A percentile compares a stretch with the other conserved stretches of the same genome.
These are phyloP conservation scores for Fusarium odoratissimum DNA, from an alignment of 2,329 filamentous ascomycete genomes.

Conservation along the genomic window DNA sequence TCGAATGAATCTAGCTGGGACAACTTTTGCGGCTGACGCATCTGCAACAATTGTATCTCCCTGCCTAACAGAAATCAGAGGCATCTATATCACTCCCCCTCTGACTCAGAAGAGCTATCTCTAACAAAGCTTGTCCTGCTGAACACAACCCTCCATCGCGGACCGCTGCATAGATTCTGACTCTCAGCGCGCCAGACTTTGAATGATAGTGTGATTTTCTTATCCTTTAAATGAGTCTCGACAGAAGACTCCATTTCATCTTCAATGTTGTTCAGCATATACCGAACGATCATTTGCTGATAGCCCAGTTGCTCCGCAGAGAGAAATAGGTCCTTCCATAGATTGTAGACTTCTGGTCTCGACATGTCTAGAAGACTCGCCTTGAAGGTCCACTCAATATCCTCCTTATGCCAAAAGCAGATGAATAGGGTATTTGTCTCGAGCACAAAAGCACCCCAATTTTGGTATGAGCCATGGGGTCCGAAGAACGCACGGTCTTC, in stretches of 20 bases:
- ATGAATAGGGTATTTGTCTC: neutral
- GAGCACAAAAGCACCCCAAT: neutral
- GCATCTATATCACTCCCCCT: neutral
- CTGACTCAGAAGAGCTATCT: neutral
- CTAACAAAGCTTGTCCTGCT: neutral
- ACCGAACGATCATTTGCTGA: neutral
- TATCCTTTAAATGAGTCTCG: fast-evolving
- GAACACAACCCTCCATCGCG: neutral
- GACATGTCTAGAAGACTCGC: neutral
- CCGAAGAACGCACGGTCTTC: neutral
- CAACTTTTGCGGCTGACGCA: too few relatives aligned
- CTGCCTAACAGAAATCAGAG: neutral
- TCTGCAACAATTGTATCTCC: too few relatives aligned
- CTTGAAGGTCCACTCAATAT: fast-evolving
- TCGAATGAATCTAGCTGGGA: neutral
- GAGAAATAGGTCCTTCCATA: neutral
- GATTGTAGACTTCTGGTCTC: neutral
- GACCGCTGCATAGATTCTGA: neutral
- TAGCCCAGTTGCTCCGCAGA: neutral
- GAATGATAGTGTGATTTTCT: neutral
- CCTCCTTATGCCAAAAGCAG: neutral
- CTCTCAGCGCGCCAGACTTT: neutral
- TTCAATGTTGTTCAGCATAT: neutral
- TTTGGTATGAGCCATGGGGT: neutral
- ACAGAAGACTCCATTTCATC: neutral